phyloP scores from a whole-genome alignment of 768 basidiomycete genomes.

The Lactifluus subvellereus region DNA sequence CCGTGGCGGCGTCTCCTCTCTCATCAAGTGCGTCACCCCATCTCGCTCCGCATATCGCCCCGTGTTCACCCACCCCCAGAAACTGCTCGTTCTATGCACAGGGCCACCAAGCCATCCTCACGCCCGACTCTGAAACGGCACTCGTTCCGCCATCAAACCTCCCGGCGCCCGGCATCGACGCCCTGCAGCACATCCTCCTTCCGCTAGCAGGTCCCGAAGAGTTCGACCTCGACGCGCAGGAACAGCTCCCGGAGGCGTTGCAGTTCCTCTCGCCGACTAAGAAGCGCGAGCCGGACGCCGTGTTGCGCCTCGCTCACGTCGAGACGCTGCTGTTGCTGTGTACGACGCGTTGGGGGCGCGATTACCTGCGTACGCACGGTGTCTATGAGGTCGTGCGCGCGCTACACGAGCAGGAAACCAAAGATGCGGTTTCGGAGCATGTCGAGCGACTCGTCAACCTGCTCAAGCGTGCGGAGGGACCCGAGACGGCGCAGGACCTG shows the following conservation, averaged over 20 bases:
- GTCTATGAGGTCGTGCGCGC: constrained; percentile 82
- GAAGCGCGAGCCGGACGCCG: constrained; percentile 70
- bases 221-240: constrained; percentile 89
- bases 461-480: constrained; percentile 72
- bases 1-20: constrained; percentile 79
- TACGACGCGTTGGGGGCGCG: constrained; percentile 84
- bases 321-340: constrained; percentile 87
- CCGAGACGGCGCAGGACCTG: constrained; percentile 39
- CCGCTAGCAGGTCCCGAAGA: constrained; percentile 96
- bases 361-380: constrained; percentile 70
- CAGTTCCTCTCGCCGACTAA: constrained; percentile 89
- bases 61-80: constrained; percentile 37
- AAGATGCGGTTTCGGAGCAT: constrained; percentile 80
- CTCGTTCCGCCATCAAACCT: constrained; percentile 52
- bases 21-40: constrained; percentile 60
- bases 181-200: constrained; percentile 77
- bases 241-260: constrained; percentile 72
- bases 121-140: constrained; percentile 52
- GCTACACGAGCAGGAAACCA: constrained; percentile 70
- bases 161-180: constrained; percentile 71
- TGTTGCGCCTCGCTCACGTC: constrained; percentile 74
- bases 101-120: constrained; percentile 67
- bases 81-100: constrained; percentile 70
- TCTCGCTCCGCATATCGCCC: not conserved
- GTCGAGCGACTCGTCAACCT: constrained; percentile 85